A percentile compares a stretch with the other conserved stretches of the same genome.
Evolutionary conservation across 2,329 filamentous ascomycete species (phyloP).

Genomic region (Aspergillus luchuensis): DNA sequence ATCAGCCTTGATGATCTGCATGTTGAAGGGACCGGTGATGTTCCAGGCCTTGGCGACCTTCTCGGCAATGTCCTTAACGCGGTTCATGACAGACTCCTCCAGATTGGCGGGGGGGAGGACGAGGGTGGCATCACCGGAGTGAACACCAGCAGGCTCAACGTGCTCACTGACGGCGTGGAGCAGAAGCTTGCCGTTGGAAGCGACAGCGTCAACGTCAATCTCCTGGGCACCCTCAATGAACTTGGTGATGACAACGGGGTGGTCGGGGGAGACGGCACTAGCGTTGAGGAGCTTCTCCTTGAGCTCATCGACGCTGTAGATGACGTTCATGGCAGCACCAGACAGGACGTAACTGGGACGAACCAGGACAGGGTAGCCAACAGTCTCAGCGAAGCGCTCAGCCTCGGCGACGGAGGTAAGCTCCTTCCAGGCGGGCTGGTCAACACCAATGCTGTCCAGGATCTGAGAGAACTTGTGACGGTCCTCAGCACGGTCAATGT

Average conservation of each 20-base stretch:
- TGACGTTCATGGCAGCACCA: slow-evolving; percentile 97
- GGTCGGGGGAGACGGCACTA: slow-evolving; percentile 86
- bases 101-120: slow-evolving; percentile 84
- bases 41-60: slow-evolving; percentile 97
- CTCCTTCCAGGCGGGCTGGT: slow-evolving; percentile 98
- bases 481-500: slow-evolving; percentile 98
- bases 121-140: slow-evolving; percentile 95
- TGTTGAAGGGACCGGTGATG: slow-evolving; percentile 98
- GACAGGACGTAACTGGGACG: slow-evolving; percentile 95
- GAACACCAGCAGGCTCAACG: slow-evolving; percentile 94
- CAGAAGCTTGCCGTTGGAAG: slow-evolving; percentile 79
- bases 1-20: slow-evolving; percentile 97
- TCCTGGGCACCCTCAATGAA: slow-evolving; percentile 97
- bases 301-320: slow-evolving; percentile 81
- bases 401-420: slow-evolving; percentile 86
- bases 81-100: slow-evolving; percentile 73
- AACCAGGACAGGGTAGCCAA: slow-evolving; percentile 92
- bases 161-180: slow-evolving; percentile 94
- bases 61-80: slow-evolving; percentile 91
- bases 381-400: slow-evolving; percentile 79
- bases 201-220: slow-evolving; percentile 94
- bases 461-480: slow-evolving; percentile 98
- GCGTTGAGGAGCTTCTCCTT: slow-evolving; percentile 94
- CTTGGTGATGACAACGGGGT: slow-evolving; percentile 97
- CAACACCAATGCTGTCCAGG: slow-evolving; percentile 91